Evolutionary conservation across 2,329 filamentous ascomycete species (phyloP), one percentile per base, ranked within the genome.

Genomic region (Alternaria ventricosa): DNA sequence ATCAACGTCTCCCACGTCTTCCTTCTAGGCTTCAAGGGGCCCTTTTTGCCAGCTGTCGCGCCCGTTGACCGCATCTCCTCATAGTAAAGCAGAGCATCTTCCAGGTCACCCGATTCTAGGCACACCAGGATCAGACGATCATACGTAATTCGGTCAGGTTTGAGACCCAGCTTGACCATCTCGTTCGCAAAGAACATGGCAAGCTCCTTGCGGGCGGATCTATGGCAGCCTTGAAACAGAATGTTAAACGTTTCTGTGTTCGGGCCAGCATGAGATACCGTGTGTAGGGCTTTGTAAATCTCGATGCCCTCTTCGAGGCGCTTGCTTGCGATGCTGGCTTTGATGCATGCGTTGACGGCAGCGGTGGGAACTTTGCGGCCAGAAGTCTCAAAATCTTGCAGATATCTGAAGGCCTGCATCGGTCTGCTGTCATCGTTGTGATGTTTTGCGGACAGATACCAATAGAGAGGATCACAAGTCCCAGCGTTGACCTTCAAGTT

Each of bases 401-500:
- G 83, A 2, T 85, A 81, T 3, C 77, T 71, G 73, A 91, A 87
- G 4, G 88, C 87, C 43, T 85, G 78, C 15, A 83, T 76, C 1
- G 87, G 80, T 4, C 86, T 82, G 30, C 49, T 61, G n/a, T 51
- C 20, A n/a, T 61, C 55, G 0, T 76, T 72, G 0, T 83, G 79
- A 1, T 83, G 79, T 47, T 84, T 80, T 43, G 82, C 73, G 43
- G 81, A 81, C 45, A 96, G 82, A 61, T 87, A 81, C 4, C 78
- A 74, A 69, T 86, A 89, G 22, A 97, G 82, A 3, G 87, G 80
- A 15, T 89, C 84, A 3, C 91, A 93, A 58, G 87, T 90, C 13
- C 83, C 86, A 5, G 84, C 75, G 33, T 87, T 86, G 4, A 88
- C 84, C 43, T 85, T 77, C 6, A 90, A 76, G 6, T 89, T 88